A percentile compares a stretch with the other conserved stretches of the same genome.
Conservation (phyloP, 345 rosid species). For the Brassica juncea region DNA sequence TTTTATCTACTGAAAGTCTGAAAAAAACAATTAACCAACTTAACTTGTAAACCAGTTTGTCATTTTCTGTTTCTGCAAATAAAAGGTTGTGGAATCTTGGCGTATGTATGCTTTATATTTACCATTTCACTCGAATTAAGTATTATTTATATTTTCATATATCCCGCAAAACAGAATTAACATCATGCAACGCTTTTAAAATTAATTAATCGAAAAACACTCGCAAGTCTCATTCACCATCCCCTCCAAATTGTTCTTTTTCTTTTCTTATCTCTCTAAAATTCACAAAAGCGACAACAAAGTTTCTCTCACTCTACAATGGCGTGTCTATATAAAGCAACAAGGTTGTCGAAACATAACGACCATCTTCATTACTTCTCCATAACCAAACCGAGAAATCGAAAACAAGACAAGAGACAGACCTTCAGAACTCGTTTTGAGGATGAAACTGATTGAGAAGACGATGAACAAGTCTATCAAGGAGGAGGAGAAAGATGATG, state of each 20-base stretch:
- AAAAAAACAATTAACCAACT: background rate
- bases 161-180: background rate
- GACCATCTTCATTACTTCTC: constrained; percentile 33
- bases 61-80: background rate
- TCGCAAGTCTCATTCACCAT: constrained; percentile 32
- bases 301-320: constrained; percentile 33
- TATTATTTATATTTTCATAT: background rate
- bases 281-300: constrained; percentile 37
- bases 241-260: constrained; percentile 10
- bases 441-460: constrained; percentile 39
- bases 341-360: constrained; percentile 37
- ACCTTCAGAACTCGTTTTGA: background rate
- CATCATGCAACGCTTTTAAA: no score
- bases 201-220: background rate
- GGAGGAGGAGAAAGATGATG: constrained; percentile 12
- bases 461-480: constrained; percentile 25
- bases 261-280: constrained; percentile 17
- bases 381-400: background rate
- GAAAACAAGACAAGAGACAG: background rate
- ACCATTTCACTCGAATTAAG: background rate
- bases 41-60: background rate
- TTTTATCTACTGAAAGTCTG: background rate
- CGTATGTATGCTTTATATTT: background rate
- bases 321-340: constrained; percentile 44
- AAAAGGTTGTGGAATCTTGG: background rate